Base-by-base conservation (phyloP, 768 basidiomycete species). In the Termitomyces sp. region DNA sequence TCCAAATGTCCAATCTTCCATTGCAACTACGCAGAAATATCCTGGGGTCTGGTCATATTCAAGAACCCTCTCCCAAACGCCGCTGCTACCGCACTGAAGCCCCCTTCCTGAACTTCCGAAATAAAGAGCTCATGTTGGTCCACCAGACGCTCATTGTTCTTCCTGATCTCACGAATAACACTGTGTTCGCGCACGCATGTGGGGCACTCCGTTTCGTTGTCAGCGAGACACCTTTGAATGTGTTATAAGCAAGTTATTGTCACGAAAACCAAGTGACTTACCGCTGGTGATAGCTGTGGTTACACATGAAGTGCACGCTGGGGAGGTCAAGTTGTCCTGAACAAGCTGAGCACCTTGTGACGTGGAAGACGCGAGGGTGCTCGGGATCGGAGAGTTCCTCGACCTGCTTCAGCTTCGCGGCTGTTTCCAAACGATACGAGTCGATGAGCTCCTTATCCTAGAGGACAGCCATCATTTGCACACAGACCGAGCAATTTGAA, bases 251-350 rank as follows among this genome's bases (percentile, higher is more conserved):
- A 12, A 27, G 32, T 35, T 32, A 32, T 58, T 27, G n/a, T 27
- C 23, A 54, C 19, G 50, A 31, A 35, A 34, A 19, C 44, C 38
- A 21, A 35, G 53, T 19, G 2, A 56, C 71, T 68, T 73, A 92
- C 92, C 95, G 80, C 68, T 96, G 93, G 69, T 99, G 97, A 75
- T 92, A 98, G 59, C 92, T 94, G 68, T 98, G 97, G 65, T 89
- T 87, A 72, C 96, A 99, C 96, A 98, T 97, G 67, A 98, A 98
- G 71, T 98, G 95, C 6, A 98, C 80, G 61, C 85, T 89, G 0
- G 97, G 96, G 10, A 98, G 82, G 68, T 98, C 95, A 58, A 98
- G 83, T 63, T 90, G 92, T 1, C 88, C 92, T 16, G 86, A 82
- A 69, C 97, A 98, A 4, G 87, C 82, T 21, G 95, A 88, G 70